phyloP scores from a whole-genome alignment of 192 early-diverging fungal genomes.

The Coemansia sp. region DNA sequence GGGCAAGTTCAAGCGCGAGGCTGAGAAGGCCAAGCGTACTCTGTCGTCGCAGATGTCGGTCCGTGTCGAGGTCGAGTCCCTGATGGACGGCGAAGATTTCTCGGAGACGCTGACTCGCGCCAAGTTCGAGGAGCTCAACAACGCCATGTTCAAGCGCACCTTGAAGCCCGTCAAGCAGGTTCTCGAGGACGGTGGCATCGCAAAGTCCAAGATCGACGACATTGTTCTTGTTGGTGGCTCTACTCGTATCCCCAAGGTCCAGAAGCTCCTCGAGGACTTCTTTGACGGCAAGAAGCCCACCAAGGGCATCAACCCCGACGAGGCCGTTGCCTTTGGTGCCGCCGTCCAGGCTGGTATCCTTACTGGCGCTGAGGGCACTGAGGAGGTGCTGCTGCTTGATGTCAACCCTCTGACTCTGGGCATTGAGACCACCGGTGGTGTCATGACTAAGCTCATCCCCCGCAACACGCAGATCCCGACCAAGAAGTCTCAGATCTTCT shows the following conservation, averaged over 20 bases:
- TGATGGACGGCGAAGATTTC: constrained; percentile 80
- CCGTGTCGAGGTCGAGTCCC: constrained; percentile 95
- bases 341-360: constrained; percentile 98
- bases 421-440: constrained; percentile 98
- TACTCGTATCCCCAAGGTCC: constrained; percentile 97
- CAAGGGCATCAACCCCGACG: constrained; percentile 98
- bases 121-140: constrained; percentile 84
- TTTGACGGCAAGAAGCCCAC: constrained; percentile 92
- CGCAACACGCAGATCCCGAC: constrained; percentile 99
- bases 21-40: constrained; percentile 99
- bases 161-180: constrained; percentile 93
- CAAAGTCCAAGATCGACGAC: constrained; percentile 83
- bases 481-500: constrained; percentile 99
- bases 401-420: constrained; percentile 98
- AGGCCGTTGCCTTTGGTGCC: constrained; percentile 98
- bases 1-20: constrained; percentile 98
- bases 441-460: constrained; percentile 96
- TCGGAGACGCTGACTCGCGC: constrained; percentile 88
- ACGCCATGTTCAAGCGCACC: constrained; percentile 84
- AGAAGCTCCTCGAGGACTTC: constrained; percentile 84
- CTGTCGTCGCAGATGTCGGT: constrained; percentile 93
- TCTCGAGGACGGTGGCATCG: constrained; percentile 91
- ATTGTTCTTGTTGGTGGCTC: constrained; percentile 98
- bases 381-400: constrained; percentile 96
- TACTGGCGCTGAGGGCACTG: constrained; percentile 92